Evolutionary conservation across 768 basidiomycete genomes (phyloP).

Genomic region (Collybia nuda): DNA sequence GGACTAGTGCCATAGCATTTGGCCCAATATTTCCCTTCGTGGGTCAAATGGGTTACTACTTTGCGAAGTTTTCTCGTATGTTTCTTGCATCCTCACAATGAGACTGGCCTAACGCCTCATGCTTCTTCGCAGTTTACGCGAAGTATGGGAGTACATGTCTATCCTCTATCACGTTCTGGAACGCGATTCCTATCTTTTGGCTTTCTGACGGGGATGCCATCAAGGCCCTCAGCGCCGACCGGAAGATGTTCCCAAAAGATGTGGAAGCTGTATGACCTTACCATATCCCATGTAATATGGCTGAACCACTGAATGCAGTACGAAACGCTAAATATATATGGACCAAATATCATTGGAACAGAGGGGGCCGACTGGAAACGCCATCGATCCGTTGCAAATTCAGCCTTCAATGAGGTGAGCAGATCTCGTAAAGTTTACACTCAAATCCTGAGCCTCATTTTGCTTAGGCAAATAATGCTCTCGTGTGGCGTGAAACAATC

Average conservation of each 20-base stretch:
- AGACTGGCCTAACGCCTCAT: neutral
- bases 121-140: conserved; percentile 29
- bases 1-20: conserved; percentile 19
- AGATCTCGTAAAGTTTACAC: neutral
- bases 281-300: neutral
- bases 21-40: conserved; percentile 33
- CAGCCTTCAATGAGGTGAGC: conserved; percentile 51
- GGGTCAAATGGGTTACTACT: conserved; percentile 30
- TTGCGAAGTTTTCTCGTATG: conserved; percentile 34
- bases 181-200: conserved; percentile 34
- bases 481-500: conserved; percentile 48
- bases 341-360: conserved; percentile 38
- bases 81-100: neutral
- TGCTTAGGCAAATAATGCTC: conserved; percentile 40
- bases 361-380: conserved; percentile 49
- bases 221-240: conserved; percentile 29
- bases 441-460: neutral
- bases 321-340: conserved; percentile 44
- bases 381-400: conserved; percentile 41
- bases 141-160: conserved; percentile 38
- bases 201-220: conserved; percentile 43
- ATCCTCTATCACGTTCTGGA: conserved; percentile 30
- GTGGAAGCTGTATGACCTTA: conserved; percentile 25
- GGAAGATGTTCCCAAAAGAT: conserved; percentile 40
- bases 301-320: conserved; percentile 21